Percentiles rank a stretch among this genome's conserved stretches.
phyloP scores from a whole-genome alignment of 2,329 filamentous ascomycete species.

The Hypomyces perniciosus region DNA sequence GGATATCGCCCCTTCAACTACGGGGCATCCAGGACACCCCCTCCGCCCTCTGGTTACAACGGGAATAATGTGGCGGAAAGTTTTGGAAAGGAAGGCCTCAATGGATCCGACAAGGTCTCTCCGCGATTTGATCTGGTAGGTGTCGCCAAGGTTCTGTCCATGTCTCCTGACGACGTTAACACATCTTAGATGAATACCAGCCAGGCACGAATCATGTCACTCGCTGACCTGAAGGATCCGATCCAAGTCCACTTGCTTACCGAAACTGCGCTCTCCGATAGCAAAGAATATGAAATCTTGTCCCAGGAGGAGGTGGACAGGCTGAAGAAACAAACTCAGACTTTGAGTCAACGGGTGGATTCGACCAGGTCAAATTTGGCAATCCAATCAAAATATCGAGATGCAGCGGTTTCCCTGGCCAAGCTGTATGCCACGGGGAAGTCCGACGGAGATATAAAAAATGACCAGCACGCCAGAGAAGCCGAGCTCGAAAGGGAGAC shows the following conservation, averaged over 20 bases:
- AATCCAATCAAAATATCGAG: conserved; percentile 88
- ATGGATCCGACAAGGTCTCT: conserved; percentile 32
- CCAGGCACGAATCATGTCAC: conserved; percentile 48
- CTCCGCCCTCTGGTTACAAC: conserved; percentile 37
- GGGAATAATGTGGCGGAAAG: conserved; percentile 47
- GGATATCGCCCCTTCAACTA: conserved; percentile 34
- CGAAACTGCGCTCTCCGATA: conserved; percentile 88
- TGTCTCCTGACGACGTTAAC: conserved; percentile 9
- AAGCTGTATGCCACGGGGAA: conserved; percentile 65
- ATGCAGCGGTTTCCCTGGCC: conserved; percentile 82
- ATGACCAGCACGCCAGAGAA: conserved; percentile 46
- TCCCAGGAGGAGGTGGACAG: conserved; percentile 88
- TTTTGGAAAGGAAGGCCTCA: conserved; percentile 48
- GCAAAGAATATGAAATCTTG: conserved; percentile 75
- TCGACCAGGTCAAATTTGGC: conserved; percentile 75
- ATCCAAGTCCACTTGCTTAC: conserved; percentile 88
- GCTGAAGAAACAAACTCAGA: conserved; percentile 78
- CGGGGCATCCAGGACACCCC: conserved; percentile 25
- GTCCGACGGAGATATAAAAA: conserved; percentile 41
- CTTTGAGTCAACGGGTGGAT: conserved; percentile 70
- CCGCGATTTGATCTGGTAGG: conserved; percentile 54
- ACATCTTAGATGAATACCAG: conserved; percentile 41
- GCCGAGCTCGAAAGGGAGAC: conserved; percentile 69
- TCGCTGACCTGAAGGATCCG: conserved; percentile 60
- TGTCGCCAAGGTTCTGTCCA: conserved; percentile 6